Percentiles rank a stretch among this genome's conserved stretches.
phyloP scores from a whole-genome alignment of 208 protist genomes.

The Trypanosoma theileri region DNA sequence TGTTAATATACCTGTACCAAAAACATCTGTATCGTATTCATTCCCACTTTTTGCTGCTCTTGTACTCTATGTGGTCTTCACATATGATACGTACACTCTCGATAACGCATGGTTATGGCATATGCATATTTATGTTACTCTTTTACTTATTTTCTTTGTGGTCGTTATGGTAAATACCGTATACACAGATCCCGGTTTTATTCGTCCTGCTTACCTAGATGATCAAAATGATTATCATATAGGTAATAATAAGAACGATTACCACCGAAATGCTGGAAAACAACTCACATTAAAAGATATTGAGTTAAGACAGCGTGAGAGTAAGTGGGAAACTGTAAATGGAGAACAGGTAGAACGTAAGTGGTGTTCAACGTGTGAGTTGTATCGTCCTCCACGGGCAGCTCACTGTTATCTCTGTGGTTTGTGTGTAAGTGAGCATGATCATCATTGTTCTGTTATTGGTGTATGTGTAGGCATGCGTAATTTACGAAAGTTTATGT shows the following conservation, averaged over 20 bases:
- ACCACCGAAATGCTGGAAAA: neutral
- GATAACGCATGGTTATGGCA: slow-evolving; percentile 40
- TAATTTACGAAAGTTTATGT: slow-evolving; percentile 58
- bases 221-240: slow-evolving; percentile 4
- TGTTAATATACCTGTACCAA: slow-evolving; percentile 60
- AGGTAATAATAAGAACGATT: neutral
- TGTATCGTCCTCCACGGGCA: slow-evolving; percentile 80
- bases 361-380: slow-evolving; percentile 89
- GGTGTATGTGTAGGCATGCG: slow-evolving; percentile 82
- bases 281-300: slow-evolving; percentile 71
- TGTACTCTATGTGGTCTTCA: slow-evolving; percentile 32
- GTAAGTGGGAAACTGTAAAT: slow-evolving; percentile 68
- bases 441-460: slow-evolving; percentile 89
- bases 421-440: slow-evolving; percentile 82
- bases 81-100: slow-evolving; percentile 36
- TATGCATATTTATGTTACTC: slow-evolving; percentile 29
- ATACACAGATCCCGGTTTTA: slow-evolving; percentile 83
- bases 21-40: slow-evolving; percentile 74
- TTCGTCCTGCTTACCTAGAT: slow-evolving; percentile 70
- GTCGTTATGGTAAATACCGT: slow-evolving; percentile 41
- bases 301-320: slow-evolving; percentile 58
- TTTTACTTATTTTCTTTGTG: slow-evolving; percentile 52
- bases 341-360: slow-evolving; percentile 83
- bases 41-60: slow-evolving; percentile 37
- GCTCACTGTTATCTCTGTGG: slow-evolving; percentile 91